Evolutionary conservation across 208 protist genomes (phyloP), one percentile per base, ranked within the genome.

Genomic region (Leishmania major): DNA sequence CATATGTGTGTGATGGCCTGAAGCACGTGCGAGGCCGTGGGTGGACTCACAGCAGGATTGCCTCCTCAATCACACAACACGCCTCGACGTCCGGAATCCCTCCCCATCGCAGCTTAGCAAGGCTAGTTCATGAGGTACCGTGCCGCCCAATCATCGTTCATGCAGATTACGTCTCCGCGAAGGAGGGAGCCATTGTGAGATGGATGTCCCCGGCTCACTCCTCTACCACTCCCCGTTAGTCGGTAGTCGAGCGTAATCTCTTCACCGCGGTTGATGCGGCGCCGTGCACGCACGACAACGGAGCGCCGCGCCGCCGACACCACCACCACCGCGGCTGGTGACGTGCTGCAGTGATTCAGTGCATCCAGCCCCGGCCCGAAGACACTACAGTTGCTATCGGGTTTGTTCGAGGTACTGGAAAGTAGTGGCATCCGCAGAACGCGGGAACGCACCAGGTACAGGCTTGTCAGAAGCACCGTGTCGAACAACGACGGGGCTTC

Each of bases 171-270:
- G 31, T 17, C 10, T 31, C 28, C 77, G 60, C n/a, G 3, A 57
- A 3, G 19, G 45, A 49, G 77, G 55, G 45, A 49, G 13, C 15
- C n/a, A 45, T 3, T 59, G 3, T 78, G 40, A 80, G 28, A 28
- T 55, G 37, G 47, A 59, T 78, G 3, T 17, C n/a, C 17, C 60
- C 37, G 74, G 43, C 49, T 28, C 31, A 7, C 62, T 40, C 45
- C n/a, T 2, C 11, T n/a, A 15, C 15, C 25, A 31, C 19, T 47
- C 31, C 57, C 25, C 0, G 49, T 28, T 49, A 37, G 66, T 45
- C 67, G 69, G 71, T 97, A 98, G 79, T 94, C 75, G 15, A 98
- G 60, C 31, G 93, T 95, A 19, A 98, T 71, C 66, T 96, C 93
- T 45, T 94, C 91, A 0, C 91, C 92, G 1, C 78, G 28, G 1